Conservation (phyloP, 2,329 filamentous ascomycete species). For the Shiraia bambusicola region DNA sequence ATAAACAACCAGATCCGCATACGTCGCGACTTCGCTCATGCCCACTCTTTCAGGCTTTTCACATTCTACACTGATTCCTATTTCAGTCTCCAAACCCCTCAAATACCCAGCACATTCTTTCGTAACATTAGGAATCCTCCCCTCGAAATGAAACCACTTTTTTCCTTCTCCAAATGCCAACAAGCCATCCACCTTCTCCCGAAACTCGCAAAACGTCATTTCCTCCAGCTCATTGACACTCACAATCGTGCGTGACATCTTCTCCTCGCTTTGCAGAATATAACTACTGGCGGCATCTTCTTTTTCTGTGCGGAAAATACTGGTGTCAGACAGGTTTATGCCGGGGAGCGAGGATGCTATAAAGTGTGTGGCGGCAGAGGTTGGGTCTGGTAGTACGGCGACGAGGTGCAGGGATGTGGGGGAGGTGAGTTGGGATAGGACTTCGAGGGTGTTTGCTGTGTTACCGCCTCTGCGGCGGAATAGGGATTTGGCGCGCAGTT, state of each 20-base stretch:
- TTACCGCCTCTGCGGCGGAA: constrained; percentile 69
- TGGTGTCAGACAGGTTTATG: constrained; percentile 54
- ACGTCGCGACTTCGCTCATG: constrained; percentile 59
- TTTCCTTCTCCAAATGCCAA: neutral
- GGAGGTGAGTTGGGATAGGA: constrained; percentile 59
- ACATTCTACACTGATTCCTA: constrained; percentile 67
- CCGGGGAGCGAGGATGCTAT: constrained; percentile 57
- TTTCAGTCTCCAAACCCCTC: constrained; percentile 42
- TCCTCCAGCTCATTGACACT: constrained; percentile 69
- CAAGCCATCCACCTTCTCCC: constrained; percentile 44
- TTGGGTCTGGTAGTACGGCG: constrained; percentile 55
- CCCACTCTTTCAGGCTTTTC: constrained; percentile 68
- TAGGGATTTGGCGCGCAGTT: constrained; percentile 65
- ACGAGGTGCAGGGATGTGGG: constrained; percentile 41
- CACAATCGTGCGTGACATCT: constrained; percentile 67
- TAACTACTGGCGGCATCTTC: constrained; percentile 66
- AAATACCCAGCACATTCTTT: constrained; percentile 61
- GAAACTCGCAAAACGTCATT: constrained; percentile 66
- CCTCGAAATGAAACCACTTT: constrained; percentile 74
- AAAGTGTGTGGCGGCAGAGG: constrained; percentile 54
- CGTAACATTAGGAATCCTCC: constrained; percentile 64
- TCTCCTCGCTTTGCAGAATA: constrained; percentile 63
- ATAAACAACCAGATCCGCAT: constrained; percentile 73
- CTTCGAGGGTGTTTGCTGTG: constrained; percentile 69
- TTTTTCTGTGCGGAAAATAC: constrained; percentile 60